Conservation (phyloP, 2,329 filamentous ascomycete genomes). For the Phialocephala subalpina region DNA sequence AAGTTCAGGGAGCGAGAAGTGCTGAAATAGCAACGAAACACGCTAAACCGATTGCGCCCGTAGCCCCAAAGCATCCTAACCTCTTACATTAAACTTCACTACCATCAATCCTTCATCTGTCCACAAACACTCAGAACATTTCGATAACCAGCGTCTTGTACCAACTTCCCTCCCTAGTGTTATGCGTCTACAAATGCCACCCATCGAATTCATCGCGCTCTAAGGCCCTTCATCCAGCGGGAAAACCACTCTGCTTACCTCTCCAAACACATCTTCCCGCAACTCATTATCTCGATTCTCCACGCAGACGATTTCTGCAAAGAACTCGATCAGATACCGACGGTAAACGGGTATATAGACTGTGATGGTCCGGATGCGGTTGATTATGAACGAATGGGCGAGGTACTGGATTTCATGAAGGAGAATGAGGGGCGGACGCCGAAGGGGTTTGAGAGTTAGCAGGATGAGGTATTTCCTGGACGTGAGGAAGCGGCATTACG, state of each 20-base stretch:
- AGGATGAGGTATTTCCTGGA: constrained; percentile 6
- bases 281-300: not conserved
- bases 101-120: too few relatives aligned
- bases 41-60: too few relatives aligned
- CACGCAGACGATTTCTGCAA: constrained; percentile 9
- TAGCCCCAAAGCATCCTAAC: too few relatives aligned
- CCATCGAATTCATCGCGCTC: constrained; percentile 9
- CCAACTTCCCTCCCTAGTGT: too few relatives aligned
- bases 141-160: too few relatives aligned
- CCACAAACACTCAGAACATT: too few relatives aligned
- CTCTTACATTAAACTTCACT: too few relatives aligned
- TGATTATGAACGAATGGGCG: constrained; percentile 10
- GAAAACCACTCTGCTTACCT: constrained; percentile 16
- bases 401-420: constrained; percentile 20
- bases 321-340: constrained; percentile 10
- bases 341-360: constrained; percentile 15
- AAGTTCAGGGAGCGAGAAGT: not conserved
- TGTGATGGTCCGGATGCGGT: constrained; percentile 16
- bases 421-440: not conserved
- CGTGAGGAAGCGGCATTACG: not conserved
- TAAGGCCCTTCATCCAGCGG: constrained; percentile 13
- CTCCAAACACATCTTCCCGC: not conserved
- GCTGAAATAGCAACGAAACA: not conserved
- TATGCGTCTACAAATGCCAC: too few relatives aligned
- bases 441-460: not conserved